Percentiles rank a stretch among this genome's conserved stretches.
phyloP scores from a whole-genome alignment of 495 filamentous ascomycete genomes.

The Xylaria cubensis region DNA sequence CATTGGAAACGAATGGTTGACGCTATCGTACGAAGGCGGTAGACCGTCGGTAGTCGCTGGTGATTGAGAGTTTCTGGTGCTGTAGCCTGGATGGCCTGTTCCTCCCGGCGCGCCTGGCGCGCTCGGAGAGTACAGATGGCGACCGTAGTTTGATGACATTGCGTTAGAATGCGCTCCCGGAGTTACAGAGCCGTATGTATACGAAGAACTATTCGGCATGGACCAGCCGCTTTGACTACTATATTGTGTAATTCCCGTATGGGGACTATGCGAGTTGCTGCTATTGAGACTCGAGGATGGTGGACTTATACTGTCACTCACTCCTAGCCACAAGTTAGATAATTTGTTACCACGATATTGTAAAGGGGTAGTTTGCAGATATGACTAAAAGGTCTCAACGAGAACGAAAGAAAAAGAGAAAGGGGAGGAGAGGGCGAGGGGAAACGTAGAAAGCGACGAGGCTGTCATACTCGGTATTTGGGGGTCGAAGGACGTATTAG shows the following conservation, averaged over 20 bases:
- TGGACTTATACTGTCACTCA: conserved; percentile 66
- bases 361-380: background rate
- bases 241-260: conserved; percentile 52
- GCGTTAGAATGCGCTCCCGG: conserved; percentile 41
- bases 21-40: conserved; percentile 41
- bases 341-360: conserved; percentile 43
- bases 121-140: conserved; percentile 63
- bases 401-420: conserved; percentile 9
- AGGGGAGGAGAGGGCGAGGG: conserved; percentile 6
- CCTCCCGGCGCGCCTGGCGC: conserved; percentile 34
- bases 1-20: conserved; percentile 42
- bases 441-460: conserved; percentile 23
- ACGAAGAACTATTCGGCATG: conserved; percentile 59
- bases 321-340: conserved; percentile 52
- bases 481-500: conserved; percentile 33
- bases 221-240: conserved; percentile 58
- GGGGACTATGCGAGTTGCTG: conserved; percentile 58
- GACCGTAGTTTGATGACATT: conserved; percentile 47
- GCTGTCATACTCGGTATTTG: conserved; percentile 40
- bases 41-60: conserved; percentile 41
- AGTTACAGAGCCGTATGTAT: conserved; percentile 55
- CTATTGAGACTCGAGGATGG: conserved; percentile 64
- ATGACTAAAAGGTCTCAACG: conserved; percentile 10
- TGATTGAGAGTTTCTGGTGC: conserved; percentile 45
- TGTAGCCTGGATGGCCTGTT: conserved; percentile 31